Evolutionary conservation across 2,329 filamentous ascomycete genomes (phyloP).

Genomic region (Scytalidium lignicola): DNA sequence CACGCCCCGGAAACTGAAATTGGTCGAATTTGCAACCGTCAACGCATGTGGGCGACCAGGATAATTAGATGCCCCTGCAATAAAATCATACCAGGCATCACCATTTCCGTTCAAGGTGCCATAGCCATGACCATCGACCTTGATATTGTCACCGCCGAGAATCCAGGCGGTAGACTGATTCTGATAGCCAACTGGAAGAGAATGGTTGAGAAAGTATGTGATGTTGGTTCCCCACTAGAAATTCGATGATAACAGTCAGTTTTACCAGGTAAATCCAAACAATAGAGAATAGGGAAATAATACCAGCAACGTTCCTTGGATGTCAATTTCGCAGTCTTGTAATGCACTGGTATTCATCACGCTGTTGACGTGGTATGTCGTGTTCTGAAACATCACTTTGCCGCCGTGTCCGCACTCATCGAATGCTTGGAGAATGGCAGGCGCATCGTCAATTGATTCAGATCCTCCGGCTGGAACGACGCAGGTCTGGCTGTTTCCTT

Average conservation of each 20-base stretch:
- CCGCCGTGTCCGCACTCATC: constrained; percentile 32
- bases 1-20: constrained; percentile 43
- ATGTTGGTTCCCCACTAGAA: constrained; percentile 40
- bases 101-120: constrained; percentile 56
- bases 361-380: constrained; percentile 36
- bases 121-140: constrained; percentile 41
- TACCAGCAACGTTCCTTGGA: constrained; percentile 3
- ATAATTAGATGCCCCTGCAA: constrained; percentile 38
- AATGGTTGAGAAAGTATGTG: constrained; percentile 46
- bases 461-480: background rate
- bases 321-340: constrained; percentile 37
- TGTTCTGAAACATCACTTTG: constrained; percentile 33
- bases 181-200: constrained; percentile 47
- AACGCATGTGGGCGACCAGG: constrained; percentile 46
- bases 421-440: constrained; percentile 35
- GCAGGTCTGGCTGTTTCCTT: background rate
- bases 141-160: constrained; percentile 47
- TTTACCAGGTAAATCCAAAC: background rate
- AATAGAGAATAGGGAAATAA: background rate
- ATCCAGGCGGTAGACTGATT: constrained; percentile 51
- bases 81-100: constrained; percentile 53
- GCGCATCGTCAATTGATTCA: constrained; percentile 29
- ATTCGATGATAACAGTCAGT: background rate
- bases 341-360: constrained; percentile 40
- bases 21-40: constrained; percentile 42